phyloP scores from a whole-genome alignment of 768 basidiomycete species.

The Tricholoma flavovirens region DNA sequence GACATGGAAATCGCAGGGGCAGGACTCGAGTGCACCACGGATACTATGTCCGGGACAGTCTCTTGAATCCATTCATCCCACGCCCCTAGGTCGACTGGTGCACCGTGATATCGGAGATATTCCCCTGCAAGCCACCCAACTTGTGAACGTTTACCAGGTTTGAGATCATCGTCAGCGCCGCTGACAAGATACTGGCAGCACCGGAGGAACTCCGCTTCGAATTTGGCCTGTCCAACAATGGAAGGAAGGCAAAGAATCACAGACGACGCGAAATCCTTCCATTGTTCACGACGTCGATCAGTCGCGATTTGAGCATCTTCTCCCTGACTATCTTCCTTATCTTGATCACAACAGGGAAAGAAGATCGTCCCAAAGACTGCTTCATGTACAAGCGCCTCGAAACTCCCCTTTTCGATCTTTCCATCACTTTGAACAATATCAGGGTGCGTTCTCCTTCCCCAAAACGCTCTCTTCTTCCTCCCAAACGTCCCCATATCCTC shows the following conservation, averaged over 20 bases:
- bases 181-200: constrained; percentile 61
- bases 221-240: constrained; percentile 45
- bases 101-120: constrained; percentile 56
- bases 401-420: constrained; percentile 56
- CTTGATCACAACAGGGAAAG: constrained; percentile 13
- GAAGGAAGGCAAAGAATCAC: constrained; percentile 57
- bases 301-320: constrained; percentile 9
- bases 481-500: constrained; percentile 20
- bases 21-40: constrained; percentile 13
- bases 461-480: constrained; percentile 65
- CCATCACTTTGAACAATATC: constrained; percentile 45
- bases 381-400: constrained; percentile 80
- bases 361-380: constrained; percentile 74
- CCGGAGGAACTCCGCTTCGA: constrained; percentile 67
- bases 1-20: constrained; percentile 33
- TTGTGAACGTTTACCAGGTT: constrained; percentile 35
- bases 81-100: constrained; percentile 40
- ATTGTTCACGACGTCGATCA: constrained; percentile 25
- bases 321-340: neutral
- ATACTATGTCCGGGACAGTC: constrained; percentile 40
- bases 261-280: constrained; percentile 61
- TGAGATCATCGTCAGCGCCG: constrained; percentile 42
- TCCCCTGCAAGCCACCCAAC: constrained; percentile 62
- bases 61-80: constrained; percentile 59
- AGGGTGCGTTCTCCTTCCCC: constrained; percentile 74